Evolutionary conservation across 345 rosid genomes (phyloP).

Genomic region (Orychophragmus violaceus): DNA sequence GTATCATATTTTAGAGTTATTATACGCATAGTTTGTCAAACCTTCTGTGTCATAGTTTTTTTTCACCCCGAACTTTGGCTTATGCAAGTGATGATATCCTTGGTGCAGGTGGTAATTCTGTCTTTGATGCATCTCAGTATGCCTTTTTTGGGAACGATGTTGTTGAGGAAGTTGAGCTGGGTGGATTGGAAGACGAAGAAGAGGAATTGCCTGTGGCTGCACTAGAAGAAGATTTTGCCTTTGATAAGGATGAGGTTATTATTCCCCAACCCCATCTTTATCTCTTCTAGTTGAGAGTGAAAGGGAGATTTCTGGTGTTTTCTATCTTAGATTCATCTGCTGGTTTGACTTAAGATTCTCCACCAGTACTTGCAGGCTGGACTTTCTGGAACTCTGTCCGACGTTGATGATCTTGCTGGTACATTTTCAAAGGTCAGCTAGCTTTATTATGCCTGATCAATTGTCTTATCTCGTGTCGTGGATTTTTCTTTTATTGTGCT

Average conservation of each 20-base stretch:
- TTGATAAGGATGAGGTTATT: conserved; percentile 58
- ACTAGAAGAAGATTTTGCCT: conserved; percentile 54
- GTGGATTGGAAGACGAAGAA: conserved; percentile 84
- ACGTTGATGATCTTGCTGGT: conserved; percentile 67
- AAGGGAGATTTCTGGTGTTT: neutral
- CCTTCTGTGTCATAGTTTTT: neutral
- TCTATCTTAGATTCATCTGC: neutral
- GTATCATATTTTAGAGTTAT: neutral
- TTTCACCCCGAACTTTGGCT: no score
- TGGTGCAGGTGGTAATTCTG: conserved; percentile 42
- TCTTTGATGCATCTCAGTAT: conserved; percentile 94
- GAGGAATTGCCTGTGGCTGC: conserved; percentile 35
- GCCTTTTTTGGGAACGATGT: conserved; percentile 85
- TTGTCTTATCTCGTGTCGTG: neutral
- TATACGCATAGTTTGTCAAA: neutral
- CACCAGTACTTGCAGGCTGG: conserved; percentile 50
- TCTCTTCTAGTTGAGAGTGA: neutral
- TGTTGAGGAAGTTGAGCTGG: conserved; percentile 85
- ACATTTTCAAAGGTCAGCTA: conserved; percentile 78
- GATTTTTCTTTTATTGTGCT: neutral
- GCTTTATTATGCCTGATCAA: neutral
- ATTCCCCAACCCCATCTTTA: neutral
- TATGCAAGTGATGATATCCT: neutral
- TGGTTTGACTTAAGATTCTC: neutral
- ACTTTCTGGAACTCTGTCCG: conserved; percentile 45